These are phyloP conservation scores for Leishmania arabica DNA, from an alignment of 208 protist species.

Conservation along the genomic window DNA sequence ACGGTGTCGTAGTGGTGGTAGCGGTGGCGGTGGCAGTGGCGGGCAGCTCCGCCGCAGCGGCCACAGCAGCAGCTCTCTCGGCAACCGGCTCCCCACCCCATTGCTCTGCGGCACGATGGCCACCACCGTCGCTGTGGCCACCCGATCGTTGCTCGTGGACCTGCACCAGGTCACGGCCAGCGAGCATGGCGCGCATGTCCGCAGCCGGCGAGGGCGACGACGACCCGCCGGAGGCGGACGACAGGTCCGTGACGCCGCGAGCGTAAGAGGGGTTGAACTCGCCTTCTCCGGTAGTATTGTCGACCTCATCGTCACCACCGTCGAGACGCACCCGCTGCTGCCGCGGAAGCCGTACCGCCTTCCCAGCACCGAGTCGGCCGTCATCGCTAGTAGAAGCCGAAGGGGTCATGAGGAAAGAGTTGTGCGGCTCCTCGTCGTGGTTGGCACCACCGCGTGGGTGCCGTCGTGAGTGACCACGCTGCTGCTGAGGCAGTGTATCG, in stretches of 20 bases:
- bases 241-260: conserved; percentile 24
- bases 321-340: neutral
- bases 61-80: neutral
- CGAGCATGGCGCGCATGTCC: neutral
- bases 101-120: neutral
- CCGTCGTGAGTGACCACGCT: neutral
- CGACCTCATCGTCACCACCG: neutral
- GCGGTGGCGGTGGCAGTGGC: neutral
- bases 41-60: neutral
- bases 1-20: conserved; percentile 2
- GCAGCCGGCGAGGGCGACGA: neutral
- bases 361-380: neutral
- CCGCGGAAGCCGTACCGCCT: neutral
- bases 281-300: conserved; percentile 1
- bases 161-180: neutral
- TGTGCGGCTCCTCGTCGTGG: conserved; percentile 3
- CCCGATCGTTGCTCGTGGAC: too few species aligned
- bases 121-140: conserved; percentile 1
- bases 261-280: conserved; percentile 32
- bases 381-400: conserved; percentile 3
- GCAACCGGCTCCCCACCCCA: neutral
- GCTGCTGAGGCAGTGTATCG: neutral
- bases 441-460: neutral
- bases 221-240: conserved; percentile 18
- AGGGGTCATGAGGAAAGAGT: conserved; percentile 17